Evolutionary conservation across 495 filamentous ascomycete genomes (phyloP).

Genomic region (Emericellopsis terricola): DNA sequence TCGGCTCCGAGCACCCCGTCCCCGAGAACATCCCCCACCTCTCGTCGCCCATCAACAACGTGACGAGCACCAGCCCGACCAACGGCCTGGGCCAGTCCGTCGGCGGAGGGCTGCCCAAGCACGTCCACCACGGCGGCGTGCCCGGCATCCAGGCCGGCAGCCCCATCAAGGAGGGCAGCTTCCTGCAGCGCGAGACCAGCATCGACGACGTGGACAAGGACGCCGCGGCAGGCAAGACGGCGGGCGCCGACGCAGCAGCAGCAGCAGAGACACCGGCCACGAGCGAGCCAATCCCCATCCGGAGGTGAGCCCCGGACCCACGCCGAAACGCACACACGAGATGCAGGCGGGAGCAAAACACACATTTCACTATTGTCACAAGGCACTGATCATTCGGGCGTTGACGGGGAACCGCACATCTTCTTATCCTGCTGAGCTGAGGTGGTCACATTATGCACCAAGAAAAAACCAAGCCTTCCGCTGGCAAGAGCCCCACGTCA

Average conservation of each 20-base stretch:
- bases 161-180: conserved; percentile 75
- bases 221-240: background rate
- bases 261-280: background rate
- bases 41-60: conserved; percentile 39
- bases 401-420: too few species aligned
- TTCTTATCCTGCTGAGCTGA: too few species aligned
- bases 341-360: too few species aligned
- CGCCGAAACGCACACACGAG: too few species aligned
- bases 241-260: background rate
- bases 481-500: too few species aligned
- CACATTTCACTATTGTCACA: too few species aligned
- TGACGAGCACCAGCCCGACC: conserved; percentile 16
- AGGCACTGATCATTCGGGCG: too few species aligned
- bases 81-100: conserved; percentile 22
- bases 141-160: conserved; percentile 46
- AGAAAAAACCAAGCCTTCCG: too few species aligned
- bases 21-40: conserved; percentile 95
- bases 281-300: background rate
- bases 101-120: conserved; percentile 20
- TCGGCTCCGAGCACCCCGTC: conserved; percentile 85
- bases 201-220: conserved; percentile 27
- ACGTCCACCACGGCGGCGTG: conserved; percentile 24
- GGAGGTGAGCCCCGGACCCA: background rate
- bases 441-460: too few species aligned
- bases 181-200: conserved; percentile 57